phyloP scores from a whole-genome alignment of 805 yeast species.

The Scheffersomyces coipomensis region DNA sequence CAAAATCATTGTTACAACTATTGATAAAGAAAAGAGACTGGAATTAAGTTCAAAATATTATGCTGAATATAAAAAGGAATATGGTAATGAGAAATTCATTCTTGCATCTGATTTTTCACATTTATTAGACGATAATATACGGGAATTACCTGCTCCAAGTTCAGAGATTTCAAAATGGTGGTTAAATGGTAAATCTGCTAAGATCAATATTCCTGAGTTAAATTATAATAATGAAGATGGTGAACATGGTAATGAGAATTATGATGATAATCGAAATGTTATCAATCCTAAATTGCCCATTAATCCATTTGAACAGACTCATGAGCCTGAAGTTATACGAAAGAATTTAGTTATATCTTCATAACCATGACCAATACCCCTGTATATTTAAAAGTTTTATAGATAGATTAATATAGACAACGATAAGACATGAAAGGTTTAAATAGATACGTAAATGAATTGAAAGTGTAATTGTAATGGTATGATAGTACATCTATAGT shows the following conservation, averaged over 20 bases:
- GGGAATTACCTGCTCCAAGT: constrained; percentile 82
- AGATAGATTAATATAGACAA: too few species aligned
- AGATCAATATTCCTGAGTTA: constrained; percentile 53
- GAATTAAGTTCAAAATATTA: constrained; percentile 59
- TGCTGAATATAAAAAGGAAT: constrained; percentile 46
- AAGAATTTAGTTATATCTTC: constrained; percentile 6
- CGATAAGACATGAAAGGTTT: too few species aligned
- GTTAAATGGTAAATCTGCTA: constrained; percentile 77
- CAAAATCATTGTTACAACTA: constrained; percentile 58
- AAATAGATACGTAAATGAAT: too few species aligned
- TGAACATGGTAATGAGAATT: too few species aligned
- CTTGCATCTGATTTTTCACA: constrained; percentile 12
- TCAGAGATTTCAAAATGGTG: constrained; percentile 87
- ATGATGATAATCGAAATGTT: constrained; percentile 23
- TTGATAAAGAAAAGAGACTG: constrained; percentile 60
- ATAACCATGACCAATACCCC: neutral
- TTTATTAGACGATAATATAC: constrained; percentile 22
- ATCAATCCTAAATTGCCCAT: constrained; percentile 68
- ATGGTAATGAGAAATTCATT: constrained; percentile 40
- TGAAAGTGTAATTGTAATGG: too few species aligned
- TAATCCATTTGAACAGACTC: constrained; percentile 68
- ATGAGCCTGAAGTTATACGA: constrained; percentile 52
- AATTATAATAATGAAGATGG: constrained; percentile 19
- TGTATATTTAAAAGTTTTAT: too few species aligned
- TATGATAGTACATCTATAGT: neutral